Evolutionary conservation across 1,139 yeast genomes (phyloP), one percentile per base, ranked within the genome.

Genomic region (Kurtzmaniella quercitrusa): DNA sequence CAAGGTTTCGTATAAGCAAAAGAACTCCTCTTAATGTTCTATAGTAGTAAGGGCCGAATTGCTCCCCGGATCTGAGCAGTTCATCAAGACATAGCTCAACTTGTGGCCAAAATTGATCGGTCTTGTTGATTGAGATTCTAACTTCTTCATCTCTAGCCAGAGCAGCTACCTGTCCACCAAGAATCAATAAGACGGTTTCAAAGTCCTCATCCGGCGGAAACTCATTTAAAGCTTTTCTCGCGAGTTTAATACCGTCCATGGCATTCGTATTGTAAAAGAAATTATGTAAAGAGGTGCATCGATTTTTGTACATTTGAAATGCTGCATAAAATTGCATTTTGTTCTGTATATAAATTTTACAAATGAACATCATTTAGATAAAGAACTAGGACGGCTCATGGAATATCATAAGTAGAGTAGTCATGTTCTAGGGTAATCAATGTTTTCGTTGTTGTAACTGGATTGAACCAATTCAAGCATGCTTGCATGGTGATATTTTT

Each of bases 21-120:
- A 60, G 45, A 1, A 49, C 41, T 2, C 64, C 65, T 36, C 65
- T 44, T 9, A 53, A 45, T 2, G 55, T 43, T 32, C 65, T 40
- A 11, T 55, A 22, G 23, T 56, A 50, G 22, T 38, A 33, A 5
- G n/a, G n/a, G 26, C 7, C 16, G 30, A 12, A 21, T 36, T 7
- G 6, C 17, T n/a, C 22, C 5, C 8, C 8, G n/a, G 18, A 26
- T 17, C 11, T 16, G 26, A 38, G 17, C 19, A 38, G 26, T 3
- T 18, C 14, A 3, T 20, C 18, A 3, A 30, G 7, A 32, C 33
- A 26, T 8, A n/a, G 19, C 8, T 12, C 19, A 11, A 32, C 16
- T 9, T 18, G n/a, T 18, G 35, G 9, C 16, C 18, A 30, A 9
- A 32, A 14, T 6, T 38, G 7, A 3, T 15, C 14, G 12, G 23